Base-by-base conservation (phyloP, 2,329 filamentous ascomycete genomes). In the Triangularia verruculosa region DNA sequence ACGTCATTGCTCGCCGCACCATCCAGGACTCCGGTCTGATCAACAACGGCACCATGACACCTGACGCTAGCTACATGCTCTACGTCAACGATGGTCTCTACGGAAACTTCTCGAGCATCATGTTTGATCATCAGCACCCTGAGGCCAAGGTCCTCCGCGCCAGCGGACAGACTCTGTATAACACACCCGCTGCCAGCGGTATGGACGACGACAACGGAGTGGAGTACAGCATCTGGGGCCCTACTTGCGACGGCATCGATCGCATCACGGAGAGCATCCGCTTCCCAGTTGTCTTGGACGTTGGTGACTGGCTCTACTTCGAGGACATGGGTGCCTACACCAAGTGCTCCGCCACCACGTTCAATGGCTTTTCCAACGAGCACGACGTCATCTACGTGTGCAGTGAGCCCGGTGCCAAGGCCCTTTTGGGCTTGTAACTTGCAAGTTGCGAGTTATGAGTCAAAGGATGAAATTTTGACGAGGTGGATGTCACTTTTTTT, bases 291-390 rank as follows among this genome's bases (percentile, higher is more conserved):
- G 84, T 90, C 56, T 81, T 99, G 52, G 89, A 97, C 73, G 91
- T 97, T 7, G 95, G 95, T 59, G 95, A 99, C 77, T 99, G 95
- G 95, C 83, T 99, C 61, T 99, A 96, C 81, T 99, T 99, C 78
- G 92, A 97, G 80, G 88, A 97, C 66, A 99, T 99, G 95, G 95
- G 95, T 61, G 94, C 95, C 24, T 99, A 99, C 78, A 98, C 95
- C 71, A 96, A 93, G 83, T 98, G 94, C 83, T 97, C 93, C 65
- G 94, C 95, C 67, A 99, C 95, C 63, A 89, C 90, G 74, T 99
- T 99, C 88, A 99, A 99, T 71, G 95, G 95, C 68, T 99, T 98
- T 79, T 91, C 89, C 61, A 92, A 98, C 78, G 84, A 88, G 71
- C 95, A 99, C 77, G 91, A 97, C 72, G 90, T 96, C 67, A 88